These are phyloP conservation scores for Artemisia argyi DNA, from an alignment of 129 eudicot genomes.

Conservation along the genomic window DNA sequence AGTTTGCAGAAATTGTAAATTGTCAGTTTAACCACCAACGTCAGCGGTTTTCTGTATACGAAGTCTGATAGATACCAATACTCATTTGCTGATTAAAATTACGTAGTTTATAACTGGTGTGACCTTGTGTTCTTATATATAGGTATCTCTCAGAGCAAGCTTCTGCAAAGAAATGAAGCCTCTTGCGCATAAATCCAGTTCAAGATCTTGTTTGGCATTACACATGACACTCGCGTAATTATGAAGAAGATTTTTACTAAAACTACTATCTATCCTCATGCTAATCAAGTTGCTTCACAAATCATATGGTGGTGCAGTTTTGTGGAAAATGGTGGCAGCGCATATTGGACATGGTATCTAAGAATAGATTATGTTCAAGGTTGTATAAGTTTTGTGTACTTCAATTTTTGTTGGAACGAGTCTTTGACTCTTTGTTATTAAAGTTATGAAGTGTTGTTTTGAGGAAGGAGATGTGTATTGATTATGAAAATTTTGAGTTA, in stretches of 20 bases:
- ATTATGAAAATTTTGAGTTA: neutral
- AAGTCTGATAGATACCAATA: neutral
- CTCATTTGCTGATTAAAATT: neutral
- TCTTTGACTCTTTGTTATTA: neutral
- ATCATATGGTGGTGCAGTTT: slow-evolving; percentile 16
- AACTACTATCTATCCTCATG: no score
- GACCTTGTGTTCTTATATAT: slow-evolving; percentile 13
- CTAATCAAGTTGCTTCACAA: neutral
- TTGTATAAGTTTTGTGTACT: neutral
- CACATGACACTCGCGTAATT: slow-evolving; percentile 7
- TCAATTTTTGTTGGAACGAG: neutral
- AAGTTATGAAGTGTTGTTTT: neutral
- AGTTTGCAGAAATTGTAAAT: no score
- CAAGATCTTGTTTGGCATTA: slow-evolving; percentile 5
- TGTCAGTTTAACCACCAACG: no score
- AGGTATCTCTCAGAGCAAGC: slow-evolving; percentile 84
- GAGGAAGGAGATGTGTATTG: slow-evolving; percentile 8
- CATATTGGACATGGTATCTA: neutral
- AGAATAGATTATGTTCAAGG: no score
- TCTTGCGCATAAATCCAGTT: slow-evolving; percentile 8
- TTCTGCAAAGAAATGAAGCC: slow-evolving; percentile 40
- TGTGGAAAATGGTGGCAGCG: neutral
- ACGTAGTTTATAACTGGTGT: neutral
- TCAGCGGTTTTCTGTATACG: neutral
- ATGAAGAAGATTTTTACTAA: neutral